These are phyloP conservation scores for Micractinium conductrix DNA, from an alignment of 139 green algal species.

Conservation along the genomic window DNA sequence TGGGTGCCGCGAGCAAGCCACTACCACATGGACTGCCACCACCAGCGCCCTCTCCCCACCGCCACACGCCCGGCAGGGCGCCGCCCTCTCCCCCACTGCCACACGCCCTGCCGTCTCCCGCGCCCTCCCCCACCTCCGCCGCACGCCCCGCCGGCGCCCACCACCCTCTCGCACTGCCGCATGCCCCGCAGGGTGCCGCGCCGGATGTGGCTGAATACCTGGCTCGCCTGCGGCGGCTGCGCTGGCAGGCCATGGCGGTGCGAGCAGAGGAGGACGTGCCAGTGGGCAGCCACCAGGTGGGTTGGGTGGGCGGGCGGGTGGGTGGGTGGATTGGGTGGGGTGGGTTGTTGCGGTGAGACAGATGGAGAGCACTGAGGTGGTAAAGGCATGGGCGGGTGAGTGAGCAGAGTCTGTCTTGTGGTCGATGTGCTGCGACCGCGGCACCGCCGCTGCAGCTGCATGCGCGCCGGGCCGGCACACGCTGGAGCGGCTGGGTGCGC, in stretches of 20 bases:
- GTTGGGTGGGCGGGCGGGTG: not conserved
- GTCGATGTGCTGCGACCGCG: no score
- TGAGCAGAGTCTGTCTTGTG: no score
- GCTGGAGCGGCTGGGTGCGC: no score
- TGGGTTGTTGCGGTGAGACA: no score
- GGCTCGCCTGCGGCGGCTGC: constrained; percentile 41
- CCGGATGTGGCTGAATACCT: constrained; percentile 57
- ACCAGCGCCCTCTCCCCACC: not conserved
- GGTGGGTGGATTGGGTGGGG: not conserved
- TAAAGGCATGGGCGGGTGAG: no score
- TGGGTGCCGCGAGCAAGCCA: not conserved
- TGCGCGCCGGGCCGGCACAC: no score
- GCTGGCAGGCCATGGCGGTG: constrained; percentile 69
- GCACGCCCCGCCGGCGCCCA: not conserved
- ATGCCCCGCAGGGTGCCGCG: constrained; percentile 25
- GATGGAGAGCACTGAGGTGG: no score
- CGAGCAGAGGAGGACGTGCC: constrained; percentile 40
- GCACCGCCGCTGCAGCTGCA: no score
- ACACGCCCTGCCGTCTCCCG: not conserved
- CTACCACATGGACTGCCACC: not conserved
- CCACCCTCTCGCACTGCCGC: not conserved
- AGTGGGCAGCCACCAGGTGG: not conserved
- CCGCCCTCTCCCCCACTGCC: no score
- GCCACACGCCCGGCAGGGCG: constrained; percentile 19
- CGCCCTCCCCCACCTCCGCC: not conserved